phyloP scores from a whole-genome alignment of 192 early-diverging fungal species.

The Mycoemilia scoparia region DNA sequence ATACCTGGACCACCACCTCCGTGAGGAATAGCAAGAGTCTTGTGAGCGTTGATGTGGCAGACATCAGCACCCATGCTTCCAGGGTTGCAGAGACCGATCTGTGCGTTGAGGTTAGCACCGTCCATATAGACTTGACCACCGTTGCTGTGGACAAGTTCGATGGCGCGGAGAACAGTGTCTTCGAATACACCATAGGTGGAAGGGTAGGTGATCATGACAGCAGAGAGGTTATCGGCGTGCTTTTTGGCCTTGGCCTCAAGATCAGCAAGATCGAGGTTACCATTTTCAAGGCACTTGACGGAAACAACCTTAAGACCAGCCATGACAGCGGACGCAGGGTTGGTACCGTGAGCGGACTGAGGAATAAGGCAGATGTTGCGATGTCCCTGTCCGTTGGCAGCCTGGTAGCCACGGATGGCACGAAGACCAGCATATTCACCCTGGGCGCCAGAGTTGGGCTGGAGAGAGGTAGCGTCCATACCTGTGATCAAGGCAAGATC shows the following conservation, averaged over 20 bases:
- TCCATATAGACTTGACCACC: constrained; percentile 99
- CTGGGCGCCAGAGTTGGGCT: constrained; percentile 98
- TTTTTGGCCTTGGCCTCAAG: constrained; percentile 74
- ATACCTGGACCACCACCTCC: constrained; percentile 98
- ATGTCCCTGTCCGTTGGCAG: constrained; percentile 57
- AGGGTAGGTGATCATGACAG: constrained; percentile 98
- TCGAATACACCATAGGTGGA: constrained; percentile 99
- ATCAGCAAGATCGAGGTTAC: constrained; percentile 84
- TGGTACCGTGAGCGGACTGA: constrained; percentile 97
- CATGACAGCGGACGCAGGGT: constrained; percentile 97
- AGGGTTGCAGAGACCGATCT: constrained; percentile 66
- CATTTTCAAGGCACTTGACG: constrained; percentile 79
- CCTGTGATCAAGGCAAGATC: constrained; percentile 86
- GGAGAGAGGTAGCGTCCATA: constrained; percentile 79
- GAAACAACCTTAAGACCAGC: constrained; percentile 85
- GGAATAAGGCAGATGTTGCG: constrained; percentile 94
- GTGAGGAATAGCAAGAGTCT: constrained; percentile 97
- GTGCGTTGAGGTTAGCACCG: constrained; percentile 81
- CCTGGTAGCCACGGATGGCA: constrained; percentile 83
- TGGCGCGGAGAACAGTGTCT: constrained; percentile 66
- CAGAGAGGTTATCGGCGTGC: constrained; percentile 72
- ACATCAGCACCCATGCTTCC: constrained; percentile 97
- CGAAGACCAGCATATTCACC: constrained; percentile 97
- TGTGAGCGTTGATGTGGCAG: constrained; percentile 99
- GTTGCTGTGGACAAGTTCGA: constrained; percentile 76